Evolutionary conservation across 495 filamentous ascomycete species (phyloP).

Genomic region (Penicillium odoratum): DNA sequence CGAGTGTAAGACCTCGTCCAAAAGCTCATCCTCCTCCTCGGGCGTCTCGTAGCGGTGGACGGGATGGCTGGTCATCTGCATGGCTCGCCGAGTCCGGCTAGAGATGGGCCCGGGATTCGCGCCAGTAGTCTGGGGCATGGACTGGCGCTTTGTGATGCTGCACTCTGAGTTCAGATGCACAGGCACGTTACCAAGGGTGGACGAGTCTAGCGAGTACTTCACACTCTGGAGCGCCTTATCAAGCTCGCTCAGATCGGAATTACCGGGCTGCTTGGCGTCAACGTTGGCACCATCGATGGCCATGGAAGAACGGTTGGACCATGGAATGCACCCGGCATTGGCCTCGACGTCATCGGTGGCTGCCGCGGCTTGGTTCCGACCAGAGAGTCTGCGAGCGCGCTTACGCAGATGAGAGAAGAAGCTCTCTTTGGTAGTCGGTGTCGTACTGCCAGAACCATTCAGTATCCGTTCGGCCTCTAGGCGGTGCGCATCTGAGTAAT

Average conservation of each 20-base stretch:
- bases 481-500: constrained; percentile 82
- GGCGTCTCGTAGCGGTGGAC: constrained; percentile 86
- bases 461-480: constrained; percentile 90
- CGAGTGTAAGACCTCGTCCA: constrained; percentile 75
- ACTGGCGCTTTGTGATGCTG: constrained; percentile 64
- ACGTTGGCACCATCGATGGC: constrained; percentile 64
- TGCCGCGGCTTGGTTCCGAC: constrained; percentile 75
- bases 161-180: constrained; percentile 49
- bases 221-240: constrained; percentile 78
- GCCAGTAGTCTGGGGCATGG: constrained; percentile 64
- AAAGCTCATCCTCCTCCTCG: constrained; percentile 93
- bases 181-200: constrained; percentile 50
- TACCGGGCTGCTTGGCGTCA: constrained; percentile 47
- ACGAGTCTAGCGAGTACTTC: constrained; percentile 61
- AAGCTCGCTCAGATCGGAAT: constrained; percentile 56
- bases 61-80: constrained; percentile 72
- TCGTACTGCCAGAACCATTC: constrained; percentile 73
- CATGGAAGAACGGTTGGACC: constrained; percentile 84
- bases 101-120: constrained; percentile 64
- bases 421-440: constrained; percentile 73
- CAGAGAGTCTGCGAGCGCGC: constrained; percentile 87
- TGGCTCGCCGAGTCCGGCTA: constrained; percentile 77
- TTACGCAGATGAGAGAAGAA: constrained; percentile 98
- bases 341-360: constrained; percentile 86
- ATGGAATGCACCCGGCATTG: constrained; percentile 86